Evolutionary conservation across 805 yeast genomes (phyloP).

Genomic region (Jamesozyma gamospora): DNA sequence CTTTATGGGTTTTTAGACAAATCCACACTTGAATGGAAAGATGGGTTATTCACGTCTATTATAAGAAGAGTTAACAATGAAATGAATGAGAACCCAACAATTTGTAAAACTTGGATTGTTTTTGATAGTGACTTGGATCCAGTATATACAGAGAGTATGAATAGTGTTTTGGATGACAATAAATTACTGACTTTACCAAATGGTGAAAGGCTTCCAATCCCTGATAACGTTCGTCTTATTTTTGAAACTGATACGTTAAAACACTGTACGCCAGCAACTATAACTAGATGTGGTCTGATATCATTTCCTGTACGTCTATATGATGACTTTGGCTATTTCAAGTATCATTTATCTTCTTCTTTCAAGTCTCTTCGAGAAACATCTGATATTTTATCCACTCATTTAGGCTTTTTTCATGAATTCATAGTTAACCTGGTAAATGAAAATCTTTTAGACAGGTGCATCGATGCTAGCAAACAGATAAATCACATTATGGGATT

Average conservation of each 20-base stretch:
- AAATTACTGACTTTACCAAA: constrained; percentile 70
- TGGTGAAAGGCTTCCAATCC: constrained; percentile 73
- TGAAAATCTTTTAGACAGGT: neutral
- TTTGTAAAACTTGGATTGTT: constrained; percentile 62
- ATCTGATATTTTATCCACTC: neutral
- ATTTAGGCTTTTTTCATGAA: neutral
- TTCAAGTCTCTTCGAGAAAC: neutral
- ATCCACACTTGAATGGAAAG: constrained; percentile 84
- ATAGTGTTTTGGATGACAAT: constrained; percentile 87
- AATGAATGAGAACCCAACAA: constrained; percentile 23
- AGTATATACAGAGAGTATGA: constrained; percentile 82
- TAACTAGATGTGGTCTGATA: constrained; percentile 85
- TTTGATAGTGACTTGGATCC: constrained; percentile 95
- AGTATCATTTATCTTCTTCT: neutral
- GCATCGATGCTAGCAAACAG: neutral
- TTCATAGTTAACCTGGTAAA: neutral
- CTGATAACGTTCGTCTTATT: constrained; percentile 50
- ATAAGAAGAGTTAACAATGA: constrained; percentile 42
- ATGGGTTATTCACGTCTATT: constrained; percentile 68
- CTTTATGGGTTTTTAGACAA: constrained; percentile 65
- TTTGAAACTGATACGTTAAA: constrained; percentile 66
- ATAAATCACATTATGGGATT: constrained; percentile 6
- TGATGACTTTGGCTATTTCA: neutral
- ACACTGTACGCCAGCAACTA: constrained; percentile 80
- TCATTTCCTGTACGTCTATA: constrained; percentile 40